Evolutionary conservation across 768 basidiomycete species (phyloP), one percentile per base, ranked within the genome.

Genomic region (Boletellus sp.): DNA sequence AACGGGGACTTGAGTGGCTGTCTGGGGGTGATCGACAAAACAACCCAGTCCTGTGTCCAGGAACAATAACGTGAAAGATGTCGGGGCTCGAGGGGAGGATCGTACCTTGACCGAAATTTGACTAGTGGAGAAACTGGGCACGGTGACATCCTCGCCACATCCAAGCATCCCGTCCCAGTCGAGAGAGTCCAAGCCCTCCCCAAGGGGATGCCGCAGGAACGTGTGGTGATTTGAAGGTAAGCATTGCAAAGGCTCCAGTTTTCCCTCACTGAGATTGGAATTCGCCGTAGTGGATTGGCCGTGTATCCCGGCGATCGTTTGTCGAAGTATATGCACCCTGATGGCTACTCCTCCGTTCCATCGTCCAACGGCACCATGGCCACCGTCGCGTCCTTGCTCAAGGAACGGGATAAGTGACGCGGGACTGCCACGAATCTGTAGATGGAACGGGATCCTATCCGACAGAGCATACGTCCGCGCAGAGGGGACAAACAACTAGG

Each of bases 121-220:
- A 12, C 63, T 72, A 1, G 75, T 72, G 26, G 47, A 58, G 65
- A 85, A 85, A 9, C 77, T 68, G 23, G 77, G 76, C 37, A 70
- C 68, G 1, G 61, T 65, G 37, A 75, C 63, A 36, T 74, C 67
- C n/a, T 69, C 58, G 12, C 63, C 55, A 38, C 71, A 67, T 24
- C 58, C 60, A 13, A 84, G 52, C 48, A 78, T 74, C 12, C 84
- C 85, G 52, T 79, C 80, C 77, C 83, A 87, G 54, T 85, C 83
- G 2, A 85, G 65, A 53, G 75, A 69, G 31, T 72, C 72, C 42
- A 71, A 66, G 20, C 59, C 55, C 38, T 63, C 66, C 10, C 58
- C 56, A 17, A 60, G 52, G 22, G 53, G 51, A 39, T 48, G 47
- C 2, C 35, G 51, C 13, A 42, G 28, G 17, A 41, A 53, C 6